Base-by-base conservation (phyloP, 1,284 basidiomycete genomes). In the Boletus smithii region DNA sequence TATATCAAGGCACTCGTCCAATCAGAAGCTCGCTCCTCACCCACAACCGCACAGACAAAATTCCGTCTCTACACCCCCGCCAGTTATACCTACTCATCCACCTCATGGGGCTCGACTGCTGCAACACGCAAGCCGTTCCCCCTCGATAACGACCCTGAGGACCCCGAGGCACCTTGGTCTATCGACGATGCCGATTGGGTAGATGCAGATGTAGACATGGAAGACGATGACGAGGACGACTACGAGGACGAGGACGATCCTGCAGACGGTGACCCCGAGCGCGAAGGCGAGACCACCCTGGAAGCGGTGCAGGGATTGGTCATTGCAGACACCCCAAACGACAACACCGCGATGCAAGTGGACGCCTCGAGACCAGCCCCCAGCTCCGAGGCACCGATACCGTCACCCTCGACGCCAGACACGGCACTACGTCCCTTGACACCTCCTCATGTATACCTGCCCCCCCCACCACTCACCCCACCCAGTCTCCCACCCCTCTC, bases 1-100 rank as follows among this genome's bases (percentile, higher is more conserved):
- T 66, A 65, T 18, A 68, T 68, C 58, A 64, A 64, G 45, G 58
- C 62, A 9, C 53, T 68, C 24, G 60, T 64, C 31, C 53, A 61
- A 43, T 65, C 64, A 8, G 52, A 64, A 40, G 62, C 65, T 3
- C 59, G 41, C 20, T 36, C 44, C n/a, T 39, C 22, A 32, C 48
- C 8, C 14, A 7, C 50, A 3, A 13, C 30, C 2, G 48, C 59
- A 5, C 53, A 46, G 30, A 68, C 65, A 4, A 61, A 53, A 20
- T 64, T 64, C 29, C 52, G 62, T 13, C 51, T 64, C 6, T 64
- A 64, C 32, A 64, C 62, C 31, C 62, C 62, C 0, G 65, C 65
- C 7, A 67, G 63, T 10, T 63, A 63, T 31, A 66, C 62, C 1
- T 63, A 62, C 14, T 64, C 59, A 0, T 45, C 59, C 13, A 52